Base-by-base conservation (phyloP, 1,139 yeast species). In the Candida sanyaensis region DNA sequence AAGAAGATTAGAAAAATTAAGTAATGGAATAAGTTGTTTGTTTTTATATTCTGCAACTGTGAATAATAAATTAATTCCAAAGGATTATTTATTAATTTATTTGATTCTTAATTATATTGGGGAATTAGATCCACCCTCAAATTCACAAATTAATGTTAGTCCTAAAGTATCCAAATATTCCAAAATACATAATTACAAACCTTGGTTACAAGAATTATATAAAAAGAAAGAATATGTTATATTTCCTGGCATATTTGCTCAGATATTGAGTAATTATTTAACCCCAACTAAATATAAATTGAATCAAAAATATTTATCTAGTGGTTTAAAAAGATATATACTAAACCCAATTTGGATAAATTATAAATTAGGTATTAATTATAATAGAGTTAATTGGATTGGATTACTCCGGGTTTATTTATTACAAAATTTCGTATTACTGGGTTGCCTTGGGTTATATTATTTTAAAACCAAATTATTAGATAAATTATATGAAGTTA, bases 321-420 rank as follows among this genome's bases (percentile, higher is more conserved):
- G 65, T n/a, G 55, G 60, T 30, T 64, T 74, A 37, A 73, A 71
- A 49, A 49, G 61, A 2, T 52, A 64, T 40, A 57, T 73, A 11
- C 60, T 75, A 48, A 71, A 73, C 48, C 79, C 79, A 1, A 72
- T 75, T 42, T 75, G 80, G 80, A 66, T 66, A 48, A 73, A 73
- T 51, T 75, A 62, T 50, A 59, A 69, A 26, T 55, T 73, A 40
- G 69, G 73, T 1, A 60, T 58, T 12, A 58, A 56, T 10, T 49
- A 60, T 23, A 66, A 63, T 32, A 46, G 62, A n/a, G 42, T 73
- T 30, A 62, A 68, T 37, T 70, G 75, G 71, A 11, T 53, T 5
- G 66, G 69, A 4, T 54, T 74, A 28, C 37, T 63, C 4, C 52
- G 51, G 39, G 61, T 60, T 34, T 75, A 74, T 50, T 37, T 60